Evolutionary conservation across 2,329 filamentous ascomycete species (phyloP), one percentile per base, ranked within the genome.

Genomic region (Rhinocladiella mackenziei): DNA sequence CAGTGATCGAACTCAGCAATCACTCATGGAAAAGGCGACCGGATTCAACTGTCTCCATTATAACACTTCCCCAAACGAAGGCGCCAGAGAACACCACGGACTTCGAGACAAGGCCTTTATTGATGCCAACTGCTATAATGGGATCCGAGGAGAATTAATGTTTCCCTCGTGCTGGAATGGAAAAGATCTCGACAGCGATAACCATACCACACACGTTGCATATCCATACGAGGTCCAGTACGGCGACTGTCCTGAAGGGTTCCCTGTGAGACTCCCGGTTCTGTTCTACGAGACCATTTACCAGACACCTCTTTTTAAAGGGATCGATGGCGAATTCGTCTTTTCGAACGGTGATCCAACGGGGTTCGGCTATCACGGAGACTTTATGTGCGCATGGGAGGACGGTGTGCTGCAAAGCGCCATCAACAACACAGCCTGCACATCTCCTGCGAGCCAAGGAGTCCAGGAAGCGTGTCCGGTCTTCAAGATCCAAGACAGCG

Each of bases 41-140:
- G 91, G 92, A 3, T 95, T 95, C 77, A 97, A 97, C 74, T 97
- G 92, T 67, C 70, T 98, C 49, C 83, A 97, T 77, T 96, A 96
- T 62, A 59, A 57, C 62, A 59, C 66, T 17, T 58, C 57, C 13
- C 45, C 65, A 0, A 71, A 84, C 2, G 89, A 95, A 64, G 75
- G 76, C 1, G 84, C 89, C 10, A 75, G 94, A 25, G 84, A 80
- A 65, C 87, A 89, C 54, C 89, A 95, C 65, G 81, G 78, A 62
- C 59, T 96, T 56, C 89, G 91, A 0, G 77, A 83, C 58, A 94
- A 94, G 74, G 66, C 68, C 0, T 94, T 79, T 61, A 73, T 95
- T 25, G 89, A 96, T 60, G 75, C 74, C 42, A 81, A 91, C 67
- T 97, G 91, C 68, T 67, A 69, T n/a, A 76, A 94, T 58, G 91